These are phyloP conservation scores for Senna tora DNA, from an alignment of 306 rosid species.

Conservation along the genomic window DNA sequence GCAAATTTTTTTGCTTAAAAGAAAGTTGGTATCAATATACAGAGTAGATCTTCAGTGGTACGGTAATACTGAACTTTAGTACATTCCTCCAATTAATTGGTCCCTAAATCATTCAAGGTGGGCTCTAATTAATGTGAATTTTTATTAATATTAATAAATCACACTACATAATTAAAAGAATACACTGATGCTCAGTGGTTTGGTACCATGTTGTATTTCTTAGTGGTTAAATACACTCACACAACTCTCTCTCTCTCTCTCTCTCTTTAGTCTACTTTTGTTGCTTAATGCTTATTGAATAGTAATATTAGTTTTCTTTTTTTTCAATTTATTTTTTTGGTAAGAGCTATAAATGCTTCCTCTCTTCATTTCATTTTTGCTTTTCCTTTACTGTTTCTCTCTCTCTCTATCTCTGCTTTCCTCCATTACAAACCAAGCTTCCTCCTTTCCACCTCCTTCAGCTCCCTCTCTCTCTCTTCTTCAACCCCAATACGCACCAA, in stretches of 20 bases:
- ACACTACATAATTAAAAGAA: no score
- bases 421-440: conserved; percentile 82
- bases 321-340: background rate
- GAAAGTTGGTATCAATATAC: no score
- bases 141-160: no score
- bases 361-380: conserved; percentile 46
- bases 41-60: no score
- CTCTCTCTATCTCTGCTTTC: conserved; percentile 51
- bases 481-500: conserved; percentile 60
- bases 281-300: conserved; percentile 41
- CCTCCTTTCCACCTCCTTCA: conserved; percentile 72
- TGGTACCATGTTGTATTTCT: no score
- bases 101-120: no score
- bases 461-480: conserved; percentile 51
- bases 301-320: no score
- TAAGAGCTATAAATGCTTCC: conserved; percentile 42
- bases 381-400: conserved; percentile 61
- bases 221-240: background rate
- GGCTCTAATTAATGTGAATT: no score
- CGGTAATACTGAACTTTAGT: no score
- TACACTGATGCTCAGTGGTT: no score
- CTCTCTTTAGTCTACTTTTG: conserved; percentile 41
- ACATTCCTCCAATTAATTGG: no score
- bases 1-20: no score
- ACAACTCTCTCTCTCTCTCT: conserved; percentile 16